phyloP scores from a whole-genome alignment of 768 basidiomycete species.

The Trichaptum fuscoviolaceum region DNA sequence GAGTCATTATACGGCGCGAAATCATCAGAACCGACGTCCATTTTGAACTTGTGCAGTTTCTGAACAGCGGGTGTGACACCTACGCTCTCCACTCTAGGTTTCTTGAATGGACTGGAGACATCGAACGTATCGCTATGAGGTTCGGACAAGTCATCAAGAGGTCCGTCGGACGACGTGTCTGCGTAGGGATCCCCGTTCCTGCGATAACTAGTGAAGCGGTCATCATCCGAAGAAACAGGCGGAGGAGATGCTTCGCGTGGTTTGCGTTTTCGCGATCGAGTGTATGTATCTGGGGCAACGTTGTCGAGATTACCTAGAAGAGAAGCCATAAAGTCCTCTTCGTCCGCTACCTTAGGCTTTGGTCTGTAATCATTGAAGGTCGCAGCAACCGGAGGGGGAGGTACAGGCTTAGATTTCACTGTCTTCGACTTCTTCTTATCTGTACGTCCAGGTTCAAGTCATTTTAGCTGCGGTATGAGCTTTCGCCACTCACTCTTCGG shows the following conservation, averaged over 20 bases:
- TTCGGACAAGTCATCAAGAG: constrained; percentile 1
- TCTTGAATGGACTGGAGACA: constrained; percentile 61
- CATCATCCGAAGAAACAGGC: constrained; percentile 26
- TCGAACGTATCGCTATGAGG: constrained; percentile 7
- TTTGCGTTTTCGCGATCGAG: constrained; percentile 60
- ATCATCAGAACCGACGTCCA: constrained; percentile 47
- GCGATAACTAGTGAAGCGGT: background rate
- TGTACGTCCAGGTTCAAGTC: background rate
- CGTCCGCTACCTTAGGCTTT: constrained; percentile 68
- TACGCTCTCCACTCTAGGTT: constrained; percentile 39
- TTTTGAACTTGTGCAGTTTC: constrained; percentile 52
- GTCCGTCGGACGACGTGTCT: constrained; percentile 36
- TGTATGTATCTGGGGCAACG: constrained; percentile 30
- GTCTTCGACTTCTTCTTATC: constrained; percentile 28
- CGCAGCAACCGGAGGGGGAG: constrained; percentile 47
- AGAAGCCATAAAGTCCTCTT: constrained; percentile 84
- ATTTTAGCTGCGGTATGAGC: constrained; percentile 5
- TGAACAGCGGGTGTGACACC: constrained; percentile 52
- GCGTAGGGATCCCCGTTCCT: constrained; percentile 21
- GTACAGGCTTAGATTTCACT: constrained; percentile 39
- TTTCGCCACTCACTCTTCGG: constrained; percentile 28
- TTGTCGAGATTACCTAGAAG: constrained; percentile 71
- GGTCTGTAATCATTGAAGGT: constrained; percentile 81
- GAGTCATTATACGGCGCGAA: constrained; percentile 24
- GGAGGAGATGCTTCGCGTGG: constrained; percentile 29